Conservation (phyloP, 2,329 filamentous ascomycete genomes). For the Leptographium lundbergii region DNA sequence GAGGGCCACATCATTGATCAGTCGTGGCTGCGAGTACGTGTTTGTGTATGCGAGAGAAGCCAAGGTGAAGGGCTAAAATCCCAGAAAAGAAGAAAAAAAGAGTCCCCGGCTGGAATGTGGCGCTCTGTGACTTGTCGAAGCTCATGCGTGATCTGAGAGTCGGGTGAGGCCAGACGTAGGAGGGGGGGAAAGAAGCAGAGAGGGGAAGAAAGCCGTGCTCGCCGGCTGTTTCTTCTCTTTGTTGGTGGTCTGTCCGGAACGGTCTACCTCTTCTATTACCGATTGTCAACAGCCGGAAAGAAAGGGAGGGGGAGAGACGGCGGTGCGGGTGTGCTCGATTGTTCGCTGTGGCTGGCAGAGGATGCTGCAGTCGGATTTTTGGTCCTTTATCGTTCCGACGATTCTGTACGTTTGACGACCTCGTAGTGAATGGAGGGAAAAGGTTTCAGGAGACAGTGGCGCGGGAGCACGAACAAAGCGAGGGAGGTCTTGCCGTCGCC, state of each 20-base stretch:
- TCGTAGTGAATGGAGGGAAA: neutral
- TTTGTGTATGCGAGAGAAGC: neutral
- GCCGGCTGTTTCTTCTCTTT: neutral
- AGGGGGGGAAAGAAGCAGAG: neutral
- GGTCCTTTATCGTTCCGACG: neutral
- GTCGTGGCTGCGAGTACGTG: neutral
- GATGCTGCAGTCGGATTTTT: neutral
- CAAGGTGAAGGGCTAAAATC: no score
- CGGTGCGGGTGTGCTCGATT: neutral
- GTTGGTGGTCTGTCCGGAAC: neutral
- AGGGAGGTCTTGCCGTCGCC: neutral
- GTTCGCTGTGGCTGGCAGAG: neutral
- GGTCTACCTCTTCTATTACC: neutral
- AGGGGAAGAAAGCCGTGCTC: neutral
- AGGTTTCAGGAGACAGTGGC: neutral
- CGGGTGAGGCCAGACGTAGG: neutral
- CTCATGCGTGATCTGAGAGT: neutral
- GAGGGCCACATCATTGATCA: slow-evolving; percentile 13
- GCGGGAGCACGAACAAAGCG: neutral
- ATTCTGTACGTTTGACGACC: neutral
- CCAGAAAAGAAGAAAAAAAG: neutral
- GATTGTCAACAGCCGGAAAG: neutral
- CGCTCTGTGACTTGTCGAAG: neutral
- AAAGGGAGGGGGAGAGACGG: neutral
- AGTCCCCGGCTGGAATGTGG: neutral